phyloP scores from a whole-genome alignment of 208 protist species.

The Paratrypanosoma confusum region DNA sequence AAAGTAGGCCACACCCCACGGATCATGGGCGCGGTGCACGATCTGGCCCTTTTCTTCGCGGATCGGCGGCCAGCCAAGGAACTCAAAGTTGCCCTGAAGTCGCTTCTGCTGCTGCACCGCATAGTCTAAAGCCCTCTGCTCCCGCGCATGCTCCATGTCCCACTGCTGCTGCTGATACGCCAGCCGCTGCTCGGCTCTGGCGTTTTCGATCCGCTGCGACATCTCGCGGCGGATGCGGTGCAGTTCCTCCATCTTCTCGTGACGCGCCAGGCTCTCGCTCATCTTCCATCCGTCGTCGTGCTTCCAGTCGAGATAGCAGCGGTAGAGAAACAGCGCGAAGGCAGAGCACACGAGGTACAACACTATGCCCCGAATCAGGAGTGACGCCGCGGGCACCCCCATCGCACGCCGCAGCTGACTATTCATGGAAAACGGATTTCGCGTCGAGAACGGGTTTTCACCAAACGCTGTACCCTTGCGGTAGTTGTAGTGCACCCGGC shows the following conservation, averaged over 20 bases:
- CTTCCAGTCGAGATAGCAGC: slow-evolving; percentile 49
- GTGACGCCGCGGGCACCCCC: slow-evolving; percentile 20
- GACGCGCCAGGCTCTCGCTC: slow-evolving; percentile 53
- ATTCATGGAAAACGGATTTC: slow-evolving; percentile 42
- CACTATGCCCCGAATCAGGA: slow-evolving; percentile 50
- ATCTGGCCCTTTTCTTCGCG: slow-evolving; percentile 47
- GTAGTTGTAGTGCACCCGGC: slow-evolving; percentile 38
- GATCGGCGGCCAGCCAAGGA: slow-evolving; percentile 53
- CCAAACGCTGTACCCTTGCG: slow-evolving; percentile 19
- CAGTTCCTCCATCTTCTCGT: slow-evolving; percentile 63
- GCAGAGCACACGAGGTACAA: slow-evolving; percentile 52
- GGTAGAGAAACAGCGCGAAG: slow-evolving; percentile 45
- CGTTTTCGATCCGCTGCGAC: slow-evolving; percentile 40
- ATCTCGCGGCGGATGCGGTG: slow-evolving; percentile 62
- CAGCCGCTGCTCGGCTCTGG: slow-evolving; percentile 6
- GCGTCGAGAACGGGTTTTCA: slow-evolving; percentile 45
- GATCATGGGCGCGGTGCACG: slow-evolving; percentile 44
- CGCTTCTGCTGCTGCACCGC: slow-evolving; percentile 17
- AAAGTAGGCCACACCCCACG: slow-evolving; percentile 51
- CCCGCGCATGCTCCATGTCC: slow-evolving; percentile 52
- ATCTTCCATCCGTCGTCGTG: slow-evolving; percentile 76
- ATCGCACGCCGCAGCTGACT: slow-evolving; percentile 29
- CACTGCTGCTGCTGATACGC: slow-evolving; percentile 17
- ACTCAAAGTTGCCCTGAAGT: no score
- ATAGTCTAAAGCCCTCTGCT: slow-evolving; percentile 33